Percentiles rank a stretch among this genome's conserved stretches.
Conservation (phyloP, 2,329 filamentous ascomycete species). For the Epichloe baconii region DNA sequence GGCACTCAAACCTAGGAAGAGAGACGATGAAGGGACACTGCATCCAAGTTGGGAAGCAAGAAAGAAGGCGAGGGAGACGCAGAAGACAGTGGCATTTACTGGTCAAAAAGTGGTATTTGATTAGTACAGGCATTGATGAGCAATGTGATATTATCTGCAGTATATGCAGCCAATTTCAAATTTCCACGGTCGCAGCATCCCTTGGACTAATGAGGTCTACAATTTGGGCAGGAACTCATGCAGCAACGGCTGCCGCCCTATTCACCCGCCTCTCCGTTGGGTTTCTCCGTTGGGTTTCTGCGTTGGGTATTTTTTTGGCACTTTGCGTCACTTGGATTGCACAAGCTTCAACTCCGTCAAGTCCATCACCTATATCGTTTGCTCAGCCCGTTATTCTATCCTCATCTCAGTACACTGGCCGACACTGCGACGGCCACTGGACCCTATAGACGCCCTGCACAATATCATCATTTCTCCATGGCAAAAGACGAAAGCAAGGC, state of each 20-base stretch:
- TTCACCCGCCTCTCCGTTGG: neutral
- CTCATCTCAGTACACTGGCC: neutral
- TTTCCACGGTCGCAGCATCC: neutral
- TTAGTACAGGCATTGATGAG: slow-evolving; percentile 4
- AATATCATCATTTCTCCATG: neutral
- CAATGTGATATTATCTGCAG: neutral
- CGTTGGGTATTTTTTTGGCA: neutral
- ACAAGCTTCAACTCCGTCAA: neutral
- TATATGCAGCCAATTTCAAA: neutral
- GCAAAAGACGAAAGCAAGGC: neutral
- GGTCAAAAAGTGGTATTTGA: slow-evolving; percentile 15
- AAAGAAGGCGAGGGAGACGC: slow-evolving; percentile 12
- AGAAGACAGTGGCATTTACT: slow-evolving; percentile 10
- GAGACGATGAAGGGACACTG: slow-evolving; percentile 37
- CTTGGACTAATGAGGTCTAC: neutral
- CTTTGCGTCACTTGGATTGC: neutral
- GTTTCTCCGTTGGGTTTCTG: neutral
- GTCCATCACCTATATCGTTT: neutral
- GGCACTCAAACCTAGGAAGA: slow-evolving; percentile 21
- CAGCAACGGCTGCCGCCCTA: neutral
- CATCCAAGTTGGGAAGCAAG: slow-evolving; percentile 28
- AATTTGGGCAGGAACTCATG: neutral
- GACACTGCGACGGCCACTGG: no score
- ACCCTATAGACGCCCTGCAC: neutral
- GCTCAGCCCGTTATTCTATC: neutral